Evolutionary conservation across 176 grass and related monocot species (phyloP).

Genomic region (Themeda triandra): DNA sequence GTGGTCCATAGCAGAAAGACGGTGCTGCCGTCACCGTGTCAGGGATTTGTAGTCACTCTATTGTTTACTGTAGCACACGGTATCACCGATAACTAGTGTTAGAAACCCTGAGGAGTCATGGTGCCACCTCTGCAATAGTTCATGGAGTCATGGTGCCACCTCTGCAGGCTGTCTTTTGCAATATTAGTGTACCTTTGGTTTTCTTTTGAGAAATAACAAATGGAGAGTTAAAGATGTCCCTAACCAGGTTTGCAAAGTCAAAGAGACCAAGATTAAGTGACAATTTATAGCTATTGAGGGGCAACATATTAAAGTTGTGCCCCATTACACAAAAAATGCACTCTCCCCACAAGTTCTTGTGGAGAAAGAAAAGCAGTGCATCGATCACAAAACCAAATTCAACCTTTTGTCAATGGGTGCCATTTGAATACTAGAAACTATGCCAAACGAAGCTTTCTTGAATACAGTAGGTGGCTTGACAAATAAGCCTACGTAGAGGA

Average conservation of each 20-base stretch:
- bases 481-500: background rate
- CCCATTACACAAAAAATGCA: background rate
- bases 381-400: no score
- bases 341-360: background rate
- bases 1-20: constrained; percentile 10
- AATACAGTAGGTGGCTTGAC: background rate
- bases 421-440: background rate
- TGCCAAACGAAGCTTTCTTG: background rate
- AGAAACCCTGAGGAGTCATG: no score
- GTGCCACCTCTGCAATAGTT: no score
- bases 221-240: background rate
- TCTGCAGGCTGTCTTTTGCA: no score
- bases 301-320: background rate
- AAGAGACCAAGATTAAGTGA: background rate
- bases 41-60: background rate
- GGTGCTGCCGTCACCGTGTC: background rate
- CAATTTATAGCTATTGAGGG: background rate
- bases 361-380: background rate
- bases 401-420: background rate
- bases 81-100: no score
- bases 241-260: background rate
- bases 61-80: no score
- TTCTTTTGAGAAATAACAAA: background rate
- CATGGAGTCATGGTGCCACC: no score
- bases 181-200: no score